These are phyloP conservation scores for Dorcoceras hygrometricum DNA, from an alignment of 257 asterid genomes.

Conservation along the genomic window DNA sequence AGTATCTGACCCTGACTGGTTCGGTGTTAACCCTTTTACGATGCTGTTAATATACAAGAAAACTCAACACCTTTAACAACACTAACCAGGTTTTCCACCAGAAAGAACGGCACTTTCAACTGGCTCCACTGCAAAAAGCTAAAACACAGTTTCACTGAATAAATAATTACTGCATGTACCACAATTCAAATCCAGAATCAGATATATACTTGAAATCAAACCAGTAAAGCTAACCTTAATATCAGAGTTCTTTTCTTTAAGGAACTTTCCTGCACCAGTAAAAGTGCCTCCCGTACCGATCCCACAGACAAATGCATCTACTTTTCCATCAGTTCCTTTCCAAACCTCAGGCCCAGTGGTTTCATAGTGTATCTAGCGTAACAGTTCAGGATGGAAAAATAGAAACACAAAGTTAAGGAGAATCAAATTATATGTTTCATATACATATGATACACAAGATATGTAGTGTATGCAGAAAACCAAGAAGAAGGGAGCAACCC, in stretches of 20 bases:
- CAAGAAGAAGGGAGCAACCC: not conserved
- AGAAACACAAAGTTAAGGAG: too few relatives aligned
- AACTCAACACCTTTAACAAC: not conserved
- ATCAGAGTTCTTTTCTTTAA: slow-evolving; percentile 53
- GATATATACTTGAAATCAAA: slow-evolving; percentile 7
- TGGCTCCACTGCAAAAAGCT: slow-evolving; percentile 78
- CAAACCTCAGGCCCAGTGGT: slow-evolving; percentile 80
- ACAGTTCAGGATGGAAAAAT: not conserved
- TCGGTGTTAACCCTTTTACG: not conserved
- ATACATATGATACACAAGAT: not conserved
- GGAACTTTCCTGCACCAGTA: slow-evolving; percentile 54
- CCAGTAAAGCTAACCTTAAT: slow-evolving; percentile 37
- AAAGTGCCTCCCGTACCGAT: slow-evolving; percentile 66
- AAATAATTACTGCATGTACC: not conserved
- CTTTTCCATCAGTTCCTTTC: slow-evolving; percentile 66
- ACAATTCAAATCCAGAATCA: slow-evolving; percentile 10
- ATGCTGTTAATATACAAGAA: not conserved
- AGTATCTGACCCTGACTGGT: not conserved
- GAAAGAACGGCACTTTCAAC: slow-evolving; percentile 76
- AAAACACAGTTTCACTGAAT: slow-evolving; percentile 5
- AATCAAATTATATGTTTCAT: not conserved
- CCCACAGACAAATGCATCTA: slow-evolving; percentile 59
- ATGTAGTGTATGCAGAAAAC: not conserved
- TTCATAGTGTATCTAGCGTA: slow-evolving; percentile 57
- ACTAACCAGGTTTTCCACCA: slow-evolving; percentile 94